These are phyloP conservation scores for Solanum appendiculatum DNA, from an alignment of 257 asterid genomes.

Conservation along the genomic window DNA sequence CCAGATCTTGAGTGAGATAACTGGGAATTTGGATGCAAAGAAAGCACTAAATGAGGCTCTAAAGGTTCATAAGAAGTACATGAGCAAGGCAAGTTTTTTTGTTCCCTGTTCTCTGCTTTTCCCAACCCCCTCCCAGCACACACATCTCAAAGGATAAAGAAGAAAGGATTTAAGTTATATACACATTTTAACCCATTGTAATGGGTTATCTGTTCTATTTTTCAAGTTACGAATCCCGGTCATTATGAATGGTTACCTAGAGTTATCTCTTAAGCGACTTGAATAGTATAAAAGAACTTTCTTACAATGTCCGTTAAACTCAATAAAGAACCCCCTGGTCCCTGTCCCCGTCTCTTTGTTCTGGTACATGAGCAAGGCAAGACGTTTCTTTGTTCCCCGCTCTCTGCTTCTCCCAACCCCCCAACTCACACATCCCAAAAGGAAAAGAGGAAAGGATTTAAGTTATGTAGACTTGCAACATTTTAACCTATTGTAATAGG, in stretches of 20 bases:
- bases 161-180: background rate
- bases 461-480: background rate
- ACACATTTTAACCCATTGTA: background rate
- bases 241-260: background rate
- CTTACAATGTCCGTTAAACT: background rate
- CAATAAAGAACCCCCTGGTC: background rate
- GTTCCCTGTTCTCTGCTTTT: background rate
- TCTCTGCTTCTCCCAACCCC: background rate
- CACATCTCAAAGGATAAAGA: background rate
- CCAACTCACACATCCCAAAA: background rate
- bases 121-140: background rate
- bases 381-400: background rate
- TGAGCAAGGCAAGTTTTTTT: conserved; percentile 57
- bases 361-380: background rate
- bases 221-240: background rate
- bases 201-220: background rate
- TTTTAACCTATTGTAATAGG: background rate
- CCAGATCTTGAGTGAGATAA: conserved; percentile 78
- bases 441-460: background rate
- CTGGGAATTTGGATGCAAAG: conserved; percentile 90
- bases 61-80: conserved; percentile 71
- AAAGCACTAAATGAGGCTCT: conserved; percentile 68
- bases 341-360: background rate
- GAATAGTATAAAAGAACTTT: background rate
- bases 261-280: background rate